phyloP scores from a whole-genome alignment of 345 rosid genomes.

The Eucalyptus paniculata region DNA sequence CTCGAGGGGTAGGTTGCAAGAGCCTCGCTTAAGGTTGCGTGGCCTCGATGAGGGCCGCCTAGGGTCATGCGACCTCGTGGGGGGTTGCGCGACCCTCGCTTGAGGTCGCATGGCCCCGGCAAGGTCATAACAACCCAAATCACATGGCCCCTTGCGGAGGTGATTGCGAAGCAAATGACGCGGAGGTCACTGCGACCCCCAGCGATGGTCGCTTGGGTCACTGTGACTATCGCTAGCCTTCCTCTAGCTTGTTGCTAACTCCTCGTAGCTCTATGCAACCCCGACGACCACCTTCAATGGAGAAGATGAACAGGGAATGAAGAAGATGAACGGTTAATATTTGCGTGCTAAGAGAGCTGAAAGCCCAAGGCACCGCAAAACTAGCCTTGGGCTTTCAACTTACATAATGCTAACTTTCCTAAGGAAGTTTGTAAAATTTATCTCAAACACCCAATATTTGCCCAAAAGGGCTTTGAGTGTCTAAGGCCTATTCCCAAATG shows the following conservation, averaged over 20 bases:
- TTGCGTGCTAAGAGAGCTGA: no score
- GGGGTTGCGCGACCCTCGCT: fast-evolving
- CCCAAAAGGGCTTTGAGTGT: no score
- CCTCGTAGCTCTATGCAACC: fast-evolving
- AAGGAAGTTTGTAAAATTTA: no score
- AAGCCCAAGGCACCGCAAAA: no score
- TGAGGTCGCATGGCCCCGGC: no score
- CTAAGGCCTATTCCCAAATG: not conserved
- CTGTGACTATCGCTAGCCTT: fast-evolving
- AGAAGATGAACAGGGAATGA: fast-evolving
- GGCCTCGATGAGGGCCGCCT: fast-evolving
- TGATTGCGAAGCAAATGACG: fast-evolving
- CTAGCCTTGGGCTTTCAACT: no score
- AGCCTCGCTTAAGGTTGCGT: fast-evolving
- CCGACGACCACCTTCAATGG: fast-evolving
- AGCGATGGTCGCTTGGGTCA: fast-evolving
- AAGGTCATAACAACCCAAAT: no score
- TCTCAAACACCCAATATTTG: no score
- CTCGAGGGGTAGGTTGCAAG: fast-evolving
- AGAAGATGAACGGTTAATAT: no score
- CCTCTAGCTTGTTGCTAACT: fast-evolving
- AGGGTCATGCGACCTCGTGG: fast-evolving
- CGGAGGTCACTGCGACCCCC: fast-evolving
- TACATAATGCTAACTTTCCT: no score
- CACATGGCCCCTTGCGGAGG: fast-evolving